Evolutionary conservation across 495 filamentous ascomycete species (phyloP).

Genomic region (Penicillium psychrofluorescens): DNA sequence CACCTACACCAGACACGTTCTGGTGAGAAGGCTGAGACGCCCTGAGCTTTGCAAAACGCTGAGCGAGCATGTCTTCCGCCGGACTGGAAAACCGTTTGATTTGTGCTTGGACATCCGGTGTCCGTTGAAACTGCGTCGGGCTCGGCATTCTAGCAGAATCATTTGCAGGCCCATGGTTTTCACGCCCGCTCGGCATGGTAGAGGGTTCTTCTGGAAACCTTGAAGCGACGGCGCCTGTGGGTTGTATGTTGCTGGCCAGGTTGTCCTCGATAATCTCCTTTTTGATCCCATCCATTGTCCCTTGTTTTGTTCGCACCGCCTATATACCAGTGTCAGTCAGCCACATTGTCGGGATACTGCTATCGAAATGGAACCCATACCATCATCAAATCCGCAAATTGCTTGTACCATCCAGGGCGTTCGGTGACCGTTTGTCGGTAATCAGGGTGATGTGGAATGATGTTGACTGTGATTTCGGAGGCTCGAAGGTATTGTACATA

Average conservation of each 20-base stretch:
- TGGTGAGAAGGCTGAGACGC: conserved; percentile 16
- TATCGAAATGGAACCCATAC: conserved; percentile 6
- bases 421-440: conserved; percentile 36
- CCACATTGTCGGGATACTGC: no score
- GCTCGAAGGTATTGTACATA: conserved; percentile 77
- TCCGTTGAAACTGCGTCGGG: conserved; percentile 31
- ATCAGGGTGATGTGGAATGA: conserved; percentile 66
- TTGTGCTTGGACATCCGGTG: conserved; percentile 10
- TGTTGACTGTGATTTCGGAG: conserved; percentile 64
- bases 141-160: conserved; percentile 34
- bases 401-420: conserved; percentile 29
- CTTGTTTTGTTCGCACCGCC: conserved; percentile 41
- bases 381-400: conserved; percentile 38
- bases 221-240: conserved; percentile 10
- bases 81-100: conserved; percentile 19
- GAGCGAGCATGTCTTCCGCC: conserved; percentile 32
- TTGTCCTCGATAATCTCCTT: conserved; percentile 39
- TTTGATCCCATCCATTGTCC: conserved; percentile 38
- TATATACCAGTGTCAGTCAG: conserved; percentile 2
- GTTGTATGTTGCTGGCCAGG: conserved; percentile 24
- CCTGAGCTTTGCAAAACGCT: conserved; percentile 40
- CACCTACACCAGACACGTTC: conserved; percentile 25
- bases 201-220: conserved; percentile 4
- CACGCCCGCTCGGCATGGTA: conserved; percentile 14
- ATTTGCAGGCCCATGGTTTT: conserved; percentile 11